Base-by-base conservation (phyloP, 2,329 filamentous ascomycete genomes). In the Fusarium sp. region DNA sequence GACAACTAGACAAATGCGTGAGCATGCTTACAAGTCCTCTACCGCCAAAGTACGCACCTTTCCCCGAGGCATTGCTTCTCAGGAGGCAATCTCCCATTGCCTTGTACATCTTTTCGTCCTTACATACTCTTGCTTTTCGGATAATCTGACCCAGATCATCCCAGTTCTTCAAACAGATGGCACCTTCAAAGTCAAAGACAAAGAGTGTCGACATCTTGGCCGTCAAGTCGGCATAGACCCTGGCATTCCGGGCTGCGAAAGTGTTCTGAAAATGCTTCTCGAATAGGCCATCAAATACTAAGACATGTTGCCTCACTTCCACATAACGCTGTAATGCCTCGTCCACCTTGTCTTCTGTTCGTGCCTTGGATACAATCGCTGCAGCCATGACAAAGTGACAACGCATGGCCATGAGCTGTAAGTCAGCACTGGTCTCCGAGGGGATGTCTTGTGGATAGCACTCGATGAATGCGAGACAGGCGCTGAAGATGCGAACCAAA, bases 171-270 rank as follows among this genome's bases (percentile, higher is more conserved):
- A 96, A 81, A 31, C 83, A 84, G 38, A 91, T 80, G 0, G 90
- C 88, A 2, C 89, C 90, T 80, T 97, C 93, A 65, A 97, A 91
- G 69, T 96, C 91, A 69, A 94, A 92, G 0, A 91, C 87, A 7
- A 93, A 81, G 16, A 97, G 79, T 2, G 88, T 86, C 6, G 89
- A 84, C 34, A 91, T 81, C 73, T 93, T 94, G 2, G 80, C 78
- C 6, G 82, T 73, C 14, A 93, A 80, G 73, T 92, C 89, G 1
- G 79, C 68, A 14, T 80, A 79, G 1, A 82, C 79, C 1, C 80
- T 78, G 11, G 83, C 80, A 18, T 84, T 81, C 0, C 86, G 73
- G 4, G 75, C 76, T 1, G 78, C 75, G 0, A 80, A 62, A 9
- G 81, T 78, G 1, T 77, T 77, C 42, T 84, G 79, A 9, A 87